Evolutionary conservation across 441 rosid species (phyloP), one percentile per base, ranked within the genome.

Genomic region (Syzygium syzygioides): DNA sequence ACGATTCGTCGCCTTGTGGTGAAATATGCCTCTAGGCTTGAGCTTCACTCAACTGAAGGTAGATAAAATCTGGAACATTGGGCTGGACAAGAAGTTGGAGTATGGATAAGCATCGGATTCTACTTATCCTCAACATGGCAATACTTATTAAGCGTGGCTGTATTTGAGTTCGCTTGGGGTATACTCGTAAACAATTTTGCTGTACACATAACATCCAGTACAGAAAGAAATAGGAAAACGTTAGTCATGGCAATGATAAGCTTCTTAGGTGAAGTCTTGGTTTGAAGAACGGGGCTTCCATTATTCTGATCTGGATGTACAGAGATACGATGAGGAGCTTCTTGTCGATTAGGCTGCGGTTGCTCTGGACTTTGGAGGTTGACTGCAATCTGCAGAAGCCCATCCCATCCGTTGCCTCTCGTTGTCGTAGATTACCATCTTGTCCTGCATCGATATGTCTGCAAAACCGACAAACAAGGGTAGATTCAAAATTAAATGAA

Each of bases 371-470:
- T 90, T 93, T 50, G 99, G 97, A 92, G 91, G 85, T 41, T 90
- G 90, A 85, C 95, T 93, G 64, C 99, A 98, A 86, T 92, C 94
- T 12, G 94, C 93, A 59, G 93, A 93, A 1, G 88, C 79, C 99
- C 99, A 98, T 34, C 99, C 99, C 5, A 98, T 96, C 60, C 55
- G 86, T 41, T 98, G 96, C 87, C 91, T 96, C 93, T 95, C 96
- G 68, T 96, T 98, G 91, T 97, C 96, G 88, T 95, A 98, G 45
- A 97, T 93, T 90, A 97, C 93, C 95, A 95, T 89, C 90, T 92
- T 96, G 90, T 98, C 98, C 92, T 93, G 98, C 99, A 98, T 98
- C 18, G 99, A 98, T 92, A 95, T 90, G 90, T 98, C 99, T 98
- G 93, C 68, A 85, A 30, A 54, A 41, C 85, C 41, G 18, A 32